Base-by-base conservation (phyloP, 257 asterid genomes). In the Lithospermum erythrorhizon region DNA sequence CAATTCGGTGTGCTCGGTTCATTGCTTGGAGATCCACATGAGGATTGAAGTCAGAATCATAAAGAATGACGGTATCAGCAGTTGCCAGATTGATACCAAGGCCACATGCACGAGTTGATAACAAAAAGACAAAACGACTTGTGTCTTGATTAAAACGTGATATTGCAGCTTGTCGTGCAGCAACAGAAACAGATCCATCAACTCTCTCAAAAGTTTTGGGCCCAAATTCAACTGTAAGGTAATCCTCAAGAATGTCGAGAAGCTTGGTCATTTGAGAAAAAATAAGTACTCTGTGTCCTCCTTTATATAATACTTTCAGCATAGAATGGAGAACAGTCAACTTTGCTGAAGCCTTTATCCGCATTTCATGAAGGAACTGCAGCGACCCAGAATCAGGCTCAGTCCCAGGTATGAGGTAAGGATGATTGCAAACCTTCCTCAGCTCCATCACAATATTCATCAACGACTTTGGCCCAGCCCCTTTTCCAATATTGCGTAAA, bases 1-100 rank as follows among this genome's bases (percentile, higher is more conserved):
- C 99, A 27, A 93, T 93, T 60, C 99, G 84, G 68, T 93, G 99
- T 0, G 99, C 99, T 59, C 99, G 79, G 73, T 89, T 89, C 99
- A 93, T 93, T 19, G 99, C 99, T 80, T 93, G 99, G 63, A 93
- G 86, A 82, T 93, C 99, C 47, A 97, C 99, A 80, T 93, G 99
- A 9, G 97, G 99, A 65, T 93, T 93, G 74, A 89, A 93, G 73
- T 93, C 99, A 19, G 99, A 93, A 77, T 93, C 99, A 71, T 93
- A 93, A 37, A 93, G 89, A 67, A 93, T 68, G 49, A 93, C 99
- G 55, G 99, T 93, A 70, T 93, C 99, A 62, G 99, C 99, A 69
- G 97, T 89, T 15, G 99, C 99, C 81, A 93, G 81, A 81, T 93
- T 93, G 79, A 93, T 93, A 69, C 99, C 99, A 63, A 93, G 97